Percentiles rank a stretch among this genome's conserved stretches.
Conservation (phyloP, 352 stramenopile genomes). For the Nannochloropsis limnetica region DNA sequence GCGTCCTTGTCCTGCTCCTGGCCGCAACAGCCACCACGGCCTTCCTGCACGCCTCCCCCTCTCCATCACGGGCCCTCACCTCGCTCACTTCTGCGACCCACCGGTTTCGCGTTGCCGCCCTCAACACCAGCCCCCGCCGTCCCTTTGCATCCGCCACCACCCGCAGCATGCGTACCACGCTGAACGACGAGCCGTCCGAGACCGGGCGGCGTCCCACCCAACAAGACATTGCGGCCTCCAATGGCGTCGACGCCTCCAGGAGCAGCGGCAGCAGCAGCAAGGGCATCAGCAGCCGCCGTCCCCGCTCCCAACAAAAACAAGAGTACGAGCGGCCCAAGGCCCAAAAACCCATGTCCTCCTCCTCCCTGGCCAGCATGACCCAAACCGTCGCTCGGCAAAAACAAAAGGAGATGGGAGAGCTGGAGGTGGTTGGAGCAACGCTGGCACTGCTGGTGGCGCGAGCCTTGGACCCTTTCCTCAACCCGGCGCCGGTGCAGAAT, state of each 20-base stretch:
- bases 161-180: slow-evolving; percentile 7
- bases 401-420: background rate
- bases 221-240: background rate
- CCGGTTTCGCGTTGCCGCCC: background rate
- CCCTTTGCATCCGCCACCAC: background rate
- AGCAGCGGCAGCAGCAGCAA: background rate
- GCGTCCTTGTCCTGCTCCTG: background rate
- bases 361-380: background rate
- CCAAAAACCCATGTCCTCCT: background rate
- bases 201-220: background rate
- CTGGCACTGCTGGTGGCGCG: background rate
- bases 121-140: background rate
- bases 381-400: background rate
- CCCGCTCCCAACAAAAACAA: background rate
- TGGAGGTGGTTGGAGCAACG: slow-evolving; percentile 15
- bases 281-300: background rate
- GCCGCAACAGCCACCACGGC: background rate
- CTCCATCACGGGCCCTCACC: background rate
- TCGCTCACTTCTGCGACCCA: background rate
- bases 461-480: slow-evolving; percentile 13
- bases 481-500: background rate
- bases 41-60: background rate
- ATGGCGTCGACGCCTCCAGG: background rate
- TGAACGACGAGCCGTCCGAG: background rate
- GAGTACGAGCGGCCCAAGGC: slow-evolving; percentile 18